Conservation (phyloP, 345 rosid species). For the Salix viminalis region DNA sequence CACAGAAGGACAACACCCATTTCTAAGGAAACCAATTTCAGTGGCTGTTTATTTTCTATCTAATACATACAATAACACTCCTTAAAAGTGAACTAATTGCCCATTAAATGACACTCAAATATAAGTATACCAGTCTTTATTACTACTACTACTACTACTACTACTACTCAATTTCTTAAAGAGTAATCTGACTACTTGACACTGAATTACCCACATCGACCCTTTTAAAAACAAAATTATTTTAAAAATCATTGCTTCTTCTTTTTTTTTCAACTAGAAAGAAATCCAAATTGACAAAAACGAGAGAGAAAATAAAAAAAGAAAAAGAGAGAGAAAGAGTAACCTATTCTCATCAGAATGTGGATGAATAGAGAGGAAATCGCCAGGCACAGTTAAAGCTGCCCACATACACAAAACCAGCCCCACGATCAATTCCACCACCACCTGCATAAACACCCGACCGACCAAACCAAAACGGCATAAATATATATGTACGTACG, state of each 20-base stretch:
- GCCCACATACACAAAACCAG: constrained; percentile 84
- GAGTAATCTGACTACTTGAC: neutral
- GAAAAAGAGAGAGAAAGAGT: neutral
- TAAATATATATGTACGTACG: neutral
- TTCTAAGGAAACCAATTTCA: neutral
- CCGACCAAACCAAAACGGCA: neutral
- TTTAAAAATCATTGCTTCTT: too few relatives aligned
- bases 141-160: neutral
- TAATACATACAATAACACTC: neutral
- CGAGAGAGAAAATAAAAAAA: neutral
- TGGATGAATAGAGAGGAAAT: constrained; percentile 79
- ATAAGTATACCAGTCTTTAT: neutral
- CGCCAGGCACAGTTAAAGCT: constrained; percentile 80
- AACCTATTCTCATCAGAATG: constrained; percentile 95
- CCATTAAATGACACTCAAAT: neutral
- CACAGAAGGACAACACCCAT: neutral
- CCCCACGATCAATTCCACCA: constrained; percentile 68
- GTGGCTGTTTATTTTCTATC: neutral
- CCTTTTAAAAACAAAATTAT: too few relatives aligned
- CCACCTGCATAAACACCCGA: constrained; percentile 44
- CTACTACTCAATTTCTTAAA: neutral
- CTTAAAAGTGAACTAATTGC: neutral
- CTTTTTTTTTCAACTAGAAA: neutral
- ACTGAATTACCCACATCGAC: neutral
- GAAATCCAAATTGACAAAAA: neutral